Base-by-base conservation (phyloP, 2,329 filamentous ascomycete genomes). In the Trichocomaceae sp. region DNA sequence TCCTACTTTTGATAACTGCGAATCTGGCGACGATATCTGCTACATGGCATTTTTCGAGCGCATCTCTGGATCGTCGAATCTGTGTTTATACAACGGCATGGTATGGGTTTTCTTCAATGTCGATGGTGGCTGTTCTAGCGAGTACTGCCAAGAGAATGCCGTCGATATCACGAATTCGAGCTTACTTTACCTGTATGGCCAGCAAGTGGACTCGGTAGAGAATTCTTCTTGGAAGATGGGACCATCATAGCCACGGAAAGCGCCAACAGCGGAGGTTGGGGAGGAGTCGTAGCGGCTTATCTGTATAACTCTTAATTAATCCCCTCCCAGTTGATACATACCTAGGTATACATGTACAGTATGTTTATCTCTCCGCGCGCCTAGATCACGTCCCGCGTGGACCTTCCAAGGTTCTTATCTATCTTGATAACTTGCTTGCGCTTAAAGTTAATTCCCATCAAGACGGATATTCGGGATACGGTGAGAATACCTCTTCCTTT, bases 41-140 rank as follows among this genome's bases (percentile, higher is more conserved):
- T 66, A 69, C 23, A 74, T 72, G 66, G 66, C 64, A 3, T 59
- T 63, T 10, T 68, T 67, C 26, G 66, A 68, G 44, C 58, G 57
- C 1, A 65, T 70, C 53, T 60, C 61, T 6, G 56, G 58, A 2
- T 66, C 66, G 1, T 66, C 64, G 0, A 61, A 69, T 17, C 50
- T 75, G 1, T 67, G 68, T 48, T 52, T 74, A n/a, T 75, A 73
- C 51, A 70, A 70, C 6, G 65, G 64, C 1, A 69, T 69, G 17
- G 66, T 68, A 55, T 75, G 72, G 71, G 63, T 63, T 4, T 75
- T 75, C 57, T 74, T 73, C 59, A 70, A 71, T 62, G 60, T 68
- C 63, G 58, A 66, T 58, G 59, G 67, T 31, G 55, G 59, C 2
- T 42, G 37, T 44, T 39, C 17, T 42, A 59, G 63, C 2, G 63